Base-by-base conservation (phyloP, 257 asterid genomes). In the Nicotiana sylvestris region DNA sequence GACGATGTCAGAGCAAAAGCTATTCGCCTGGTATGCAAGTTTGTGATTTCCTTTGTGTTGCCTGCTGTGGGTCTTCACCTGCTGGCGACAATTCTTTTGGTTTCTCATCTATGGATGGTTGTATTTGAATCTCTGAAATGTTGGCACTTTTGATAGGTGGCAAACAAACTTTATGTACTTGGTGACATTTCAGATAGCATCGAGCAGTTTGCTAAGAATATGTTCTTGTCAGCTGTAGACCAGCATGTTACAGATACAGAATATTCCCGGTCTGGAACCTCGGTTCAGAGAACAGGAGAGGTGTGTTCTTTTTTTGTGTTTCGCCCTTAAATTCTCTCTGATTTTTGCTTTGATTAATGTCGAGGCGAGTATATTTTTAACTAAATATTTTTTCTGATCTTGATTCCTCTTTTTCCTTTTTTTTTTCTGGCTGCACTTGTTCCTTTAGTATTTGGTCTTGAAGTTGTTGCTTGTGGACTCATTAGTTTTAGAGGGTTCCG, bases 1-100 rank as follows among this genome's bases (percentile, higher is more conserved):
- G 99, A 96, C 79, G 97, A 93, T 70, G 88, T 96, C 81, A 95
- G 97, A 82, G 94, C 92, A 83, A 96, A 94, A 89, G 93, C 99
- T 55, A 94, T 94, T 78, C 98, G 98, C 85, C 91, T 96, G 95
- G 99, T 96, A 87, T 87, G 89, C 82, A 43, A 82, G 61, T 60
- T 81, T 67, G 62, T 84, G 72, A 65, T 67, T 83, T 43, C 66
- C 80, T 82, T 81, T 66, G 56, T 76, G 18, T 84, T 72, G 80
- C 66, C 9, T 17, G 80, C 80, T 76, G 80, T 76, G 65, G 65
- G 43, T 76, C 29, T 76, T 76, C 65, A 76, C 29, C 46, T 76
- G 46, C 64, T 76, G 80, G 46, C 9, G 29, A 9, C 46, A 29
- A 29, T 51, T 49, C 62, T 25, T 74, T 82, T 5, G 0, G 68